Evolutionary conservation across 495 filamentous ascomycete genomes (phyloP), one percentile per base, ranked within the genome.

Genomic region (Penicillium angulare): DNA sequence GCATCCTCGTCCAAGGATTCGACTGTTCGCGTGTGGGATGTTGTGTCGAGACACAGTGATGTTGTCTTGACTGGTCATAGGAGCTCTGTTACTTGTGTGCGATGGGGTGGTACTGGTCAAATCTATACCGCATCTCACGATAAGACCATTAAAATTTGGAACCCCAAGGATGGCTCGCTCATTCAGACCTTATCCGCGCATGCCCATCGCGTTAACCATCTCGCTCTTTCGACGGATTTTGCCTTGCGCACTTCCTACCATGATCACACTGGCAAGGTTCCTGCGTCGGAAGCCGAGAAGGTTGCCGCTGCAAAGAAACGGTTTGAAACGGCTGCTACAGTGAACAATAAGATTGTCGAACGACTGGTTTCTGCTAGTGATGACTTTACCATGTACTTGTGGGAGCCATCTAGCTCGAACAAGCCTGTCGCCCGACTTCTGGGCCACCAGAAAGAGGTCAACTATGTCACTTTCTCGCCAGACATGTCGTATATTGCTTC

Each of bases 321-420:
- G n/a, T 97, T 95, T 62, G 82, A 92, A 56, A 87, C 90, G 58
- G 90, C 92, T 6, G 92, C 92, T 7, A 92, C 81, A 10, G 77
- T 90, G 31, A 80, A 86, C 31, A 88, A 87, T 43, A 83, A 86
- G 58, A 79, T 93, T 31, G 81, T 88, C 2, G 93, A 99, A 70
- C 83, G 90, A 16, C 74, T 97, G 3, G 90, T 95, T 2, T 91
- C 90, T 1, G 95, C 92, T 2, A 88, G 84, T 60, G 93, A 99
- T 59, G 95, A 99, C 62, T 93, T 89, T 71, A 97, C 93, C 5
- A 93, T 97, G 78, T 96, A 88, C 61, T 80, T 99, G 41, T 99
- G 95, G 95, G 88, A 95, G 26, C 95, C 95, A 0, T 77, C 81
- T 15, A 78, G 69, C 44, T 85, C 86, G 15, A 88, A 73, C 15